Evolutionary conservation across 2,329 filamentous ascomycete genomes (phyloP).

Genomic region (Magnaporthiopsis rhizophila): DNA sequence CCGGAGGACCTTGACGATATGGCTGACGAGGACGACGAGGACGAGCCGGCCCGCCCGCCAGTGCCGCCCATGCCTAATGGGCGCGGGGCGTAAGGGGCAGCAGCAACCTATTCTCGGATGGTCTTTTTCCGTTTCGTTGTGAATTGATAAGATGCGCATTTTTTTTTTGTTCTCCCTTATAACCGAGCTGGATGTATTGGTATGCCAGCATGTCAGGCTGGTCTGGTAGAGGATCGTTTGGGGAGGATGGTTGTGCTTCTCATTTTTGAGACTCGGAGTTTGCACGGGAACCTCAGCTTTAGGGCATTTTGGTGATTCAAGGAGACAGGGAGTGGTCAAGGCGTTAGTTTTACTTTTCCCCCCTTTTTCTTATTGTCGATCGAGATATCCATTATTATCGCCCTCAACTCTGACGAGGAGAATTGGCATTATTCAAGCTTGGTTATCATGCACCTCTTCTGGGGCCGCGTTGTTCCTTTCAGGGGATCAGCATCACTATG

Average conservation of each 20-base stretch:
- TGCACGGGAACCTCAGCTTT: too few species aligned
- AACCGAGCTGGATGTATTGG: background rate
- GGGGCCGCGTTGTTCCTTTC: background rate
- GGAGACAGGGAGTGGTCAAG: too few species aligned
- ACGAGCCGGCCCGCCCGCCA: slow-evolving; percentile 25
- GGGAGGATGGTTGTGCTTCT: background rate
- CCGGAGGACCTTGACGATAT: slow-evolving; percentile 57
- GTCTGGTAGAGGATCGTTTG: background rate
- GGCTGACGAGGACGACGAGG: slow-evolving; percentile 36
- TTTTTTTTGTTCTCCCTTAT: too few species aligned
- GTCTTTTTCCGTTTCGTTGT: background rate
- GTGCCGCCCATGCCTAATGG: slow-evolving; percentile 37
- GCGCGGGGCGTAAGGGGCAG: slow-evolving; percentile 8
- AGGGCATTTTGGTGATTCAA: too few species aligned
- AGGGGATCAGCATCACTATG: background rate
- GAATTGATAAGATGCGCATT: too few species aligned
- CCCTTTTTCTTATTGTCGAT: background rate
- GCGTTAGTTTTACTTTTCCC: background rate
- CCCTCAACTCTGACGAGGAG: background rate
- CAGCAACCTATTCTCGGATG: too few species aligned
- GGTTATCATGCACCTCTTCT: background rate
- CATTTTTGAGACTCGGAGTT: background rate
- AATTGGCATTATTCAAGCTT: background rate
- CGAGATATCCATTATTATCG: background rate
- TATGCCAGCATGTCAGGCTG: background rate